Base-by-base conservation (phyloP, 306 rosid species). In the Dryas drummondii region DNA sequence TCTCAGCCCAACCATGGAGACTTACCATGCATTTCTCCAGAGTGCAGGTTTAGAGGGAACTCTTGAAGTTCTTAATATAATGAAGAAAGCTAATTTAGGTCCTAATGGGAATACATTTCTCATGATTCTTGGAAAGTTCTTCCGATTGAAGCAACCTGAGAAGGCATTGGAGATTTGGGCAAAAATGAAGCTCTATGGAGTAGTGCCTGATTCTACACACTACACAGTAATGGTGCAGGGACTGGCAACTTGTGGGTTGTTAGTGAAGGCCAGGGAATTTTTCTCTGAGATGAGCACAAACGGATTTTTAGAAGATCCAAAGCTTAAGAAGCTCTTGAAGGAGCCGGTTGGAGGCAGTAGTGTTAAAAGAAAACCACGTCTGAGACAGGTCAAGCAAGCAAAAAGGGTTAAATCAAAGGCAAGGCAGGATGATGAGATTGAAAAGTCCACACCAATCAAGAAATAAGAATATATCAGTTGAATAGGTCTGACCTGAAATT, bases 1-100 rank as follows among this genome's bases (percentile, higher is more conserved):
- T 75, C 55, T 91, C 51, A 72, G 80, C 73, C 96, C 96, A 72
- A 90, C 93, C 45, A 75, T 58, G 12, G 93, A 86, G 78, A 94
- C 96, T 67, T 91, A 86, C 87, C 94, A 94, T 82, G 91, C 93
- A 54, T 88, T 94, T 86, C 86, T 94, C 66, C 86, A 87, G 84
- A 87, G 40, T 67, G 70, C 84, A 58, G 93, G 83, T 72, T 88
- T 85, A 69, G 88, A 82, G 74, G 91, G 85, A 73, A 78, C 90
- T 22, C 70, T 90, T 75, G 93, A 88, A 75, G 79, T 90, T 76
- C 88, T 94, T 48, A 73, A 77, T 68, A 83, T 72, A 68, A 91
- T 94, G 93, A 90, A 79, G 76, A 84, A 65, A 70, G 84, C 86
- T 76, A 86, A 89, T 74, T 76, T 86, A 74, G 88, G 88, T 72